Conservation (phyloP, 2,329 filamentous ascomycete genomes). For the Trichoderma breve region DNA sequence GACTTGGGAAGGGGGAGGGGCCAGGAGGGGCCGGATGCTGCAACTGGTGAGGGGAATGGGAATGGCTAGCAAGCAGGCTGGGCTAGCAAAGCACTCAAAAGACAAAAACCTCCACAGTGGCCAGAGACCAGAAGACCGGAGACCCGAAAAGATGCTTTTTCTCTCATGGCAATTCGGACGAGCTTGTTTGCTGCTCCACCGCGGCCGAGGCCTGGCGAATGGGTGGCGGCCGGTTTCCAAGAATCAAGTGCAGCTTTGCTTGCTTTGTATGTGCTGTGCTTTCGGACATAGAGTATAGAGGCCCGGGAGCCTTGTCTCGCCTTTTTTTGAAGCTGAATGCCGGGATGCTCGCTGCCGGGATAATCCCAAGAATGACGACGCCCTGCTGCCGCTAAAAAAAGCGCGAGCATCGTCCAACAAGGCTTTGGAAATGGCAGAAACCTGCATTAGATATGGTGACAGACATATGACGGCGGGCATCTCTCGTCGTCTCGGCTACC, state of each 20-base stretch:
- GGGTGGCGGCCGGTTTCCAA: not conserved
- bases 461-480: conserved; percentile 6
- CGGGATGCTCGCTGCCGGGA: conserved; percentile 7
- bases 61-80: not conserved
- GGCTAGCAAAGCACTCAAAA: conserved; percentile 9
- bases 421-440: not conserved
- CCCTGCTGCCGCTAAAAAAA: conserved; percentile 1
- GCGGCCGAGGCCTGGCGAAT: not conserved
- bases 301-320: conserved; percentile 15
- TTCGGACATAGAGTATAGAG: not conserved
- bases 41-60: conserved; percentile 14
- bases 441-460: conserved; percentile 11
- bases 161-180: not conserved
- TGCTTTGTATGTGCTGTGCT: not conserved
- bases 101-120: not conserved
- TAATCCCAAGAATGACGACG: conserved; percentile 11
- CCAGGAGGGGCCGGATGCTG: conserved; percentile 17
- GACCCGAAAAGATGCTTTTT: not conserved
- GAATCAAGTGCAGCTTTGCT: not conserved
- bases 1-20: conserved; percentile 17
- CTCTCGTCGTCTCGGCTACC: not conserved
- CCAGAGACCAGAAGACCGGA: not conserved
- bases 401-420: not conserved
- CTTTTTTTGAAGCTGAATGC: conserved; percentile 9
- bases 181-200: conserved; percentile 4